phyloP scores from a whole-genome alignment of 2,329 filamentous ascomycete genomes.

The Pseudogymnoascus destructans region DNA sequence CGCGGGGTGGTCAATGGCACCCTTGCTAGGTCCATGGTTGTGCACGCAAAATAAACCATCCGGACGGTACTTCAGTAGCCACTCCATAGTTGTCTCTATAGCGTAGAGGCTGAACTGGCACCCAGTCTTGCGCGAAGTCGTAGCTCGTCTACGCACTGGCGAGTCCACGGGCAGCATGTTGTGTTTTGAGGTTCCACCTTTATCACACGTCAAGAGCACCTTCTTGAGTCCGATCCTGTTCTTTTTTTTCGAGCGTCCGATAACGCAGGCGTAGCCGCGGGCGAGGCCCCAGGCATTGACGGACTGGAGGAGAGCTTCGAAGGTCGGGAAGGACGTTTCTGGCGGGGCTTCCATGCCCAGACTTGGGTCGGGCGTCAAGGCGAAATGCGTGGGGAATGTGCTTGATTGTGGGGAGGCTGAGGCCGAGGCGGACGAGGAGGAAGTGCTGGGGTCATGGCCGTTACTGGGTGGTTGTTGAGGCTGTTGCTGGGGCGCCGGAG shows the following conservation, averaged over 20 bases:
- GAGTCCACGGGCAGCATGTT: slow-evolving; percentile 26
- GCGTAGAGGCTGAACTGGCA: slow-evolving; percentile 59
- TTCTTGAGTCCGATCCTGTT: slow-evolving; percentile 54
- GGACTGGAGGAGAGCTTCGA: slow-evolving; percentile 51
- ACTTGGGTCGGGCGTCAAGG: background rate
- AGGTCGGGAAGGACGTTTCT: slow-evolving; percentile 49
- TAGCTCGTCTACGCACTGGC: slow-evolving; percentile 46
- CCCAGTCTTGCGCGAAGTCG: slow-evolving; percentile 55
- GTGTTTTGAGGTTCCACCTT: slow-evolving; percentile 51
- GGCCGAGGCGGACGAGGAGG: background rate
- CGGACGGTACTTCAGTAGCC: slow-evolving; percentile 52
- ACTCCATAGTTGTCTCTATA: slow-evolving; percentile 53
- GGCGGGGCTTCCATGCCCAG: slow-evolving; percentile 31
- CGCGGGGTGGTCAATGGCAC: slow-evolving; percentile 51
- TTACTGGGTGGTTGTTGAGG: slow-evolving; percentile 20
- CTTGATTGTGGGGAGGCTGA: background rate
- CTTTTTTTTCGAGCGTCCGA: slow-evolving; percentile 51
- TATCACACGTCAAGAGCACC: slow-evolving; percentile 53
- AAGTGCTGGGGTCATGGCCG: background rate
- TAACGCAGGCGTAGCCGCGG: slow-evolving; percentile 55
- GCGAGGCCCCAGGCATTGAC: slow-evolving; percentile 53
- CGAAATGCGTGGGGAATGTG: background rate
- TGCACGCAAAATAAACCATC: slow-evolving; percentile 44
- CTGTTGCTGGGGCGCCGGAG: slow-evolving; percentile 16
- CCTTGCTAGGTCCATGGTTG: slow-evolving; percentile 54